These are phyloP conservation scores for Cucumis hystrix DNA, from an alignment of 306 rosid genomes.

Conservation along the genomic window DNA sequence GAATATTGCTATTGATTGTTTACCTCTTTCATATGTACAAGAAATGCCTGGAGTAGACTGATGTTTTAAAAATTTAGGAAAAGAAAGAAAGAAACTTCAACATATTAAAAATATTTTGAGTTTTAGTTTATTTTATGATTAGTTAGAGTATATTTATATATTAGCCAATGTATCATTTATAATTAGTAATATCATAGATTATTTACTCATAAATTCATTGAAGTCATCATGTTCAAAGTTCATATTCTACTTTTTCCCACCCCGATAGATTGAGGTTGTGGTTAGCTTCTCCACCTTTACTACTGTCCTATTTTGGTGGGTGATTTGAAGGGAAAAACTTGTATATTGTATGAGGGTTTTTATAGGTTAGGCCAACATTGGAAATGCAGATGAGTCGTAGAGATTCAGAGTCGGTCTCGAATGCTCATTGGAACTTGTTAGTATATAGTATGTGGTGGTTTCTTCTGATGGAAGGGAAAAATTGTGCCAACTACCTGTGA, in stretches of 20 bases:
- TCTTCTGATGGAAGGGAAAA: neutral
- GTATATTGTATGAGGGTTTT: neutral
- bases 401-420: neutral
- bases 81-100: neutral
- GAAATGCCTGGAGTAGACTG: neutral
- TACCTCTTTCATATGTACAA: neutral
- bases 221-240: neutral
- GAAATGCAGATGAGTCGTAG: neutral
- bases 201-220: neutral
- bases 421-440: neutral
- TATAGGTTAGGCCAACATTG: neutral
- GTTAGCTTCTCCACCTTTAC: neutral
- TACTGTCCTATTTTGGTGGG: neutral
- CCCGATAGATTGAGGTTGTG: neutral
- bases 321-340: neutral
- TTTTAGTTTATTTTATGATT: neutral
- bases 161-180: neutral
- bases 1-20: constrained; percentile 13
- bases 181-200: neutral
- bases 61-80: neutral
- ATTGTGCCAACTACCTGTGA: neutral
- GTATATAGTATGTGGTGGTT: neutral
- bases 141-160: neutral
- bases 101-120: neutral
- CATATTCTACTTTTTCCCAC: neutral